Conservation (phyloP, 225 moss, liverwort and hornwort species). For the Pseudoscleropodium purum region DNA sequence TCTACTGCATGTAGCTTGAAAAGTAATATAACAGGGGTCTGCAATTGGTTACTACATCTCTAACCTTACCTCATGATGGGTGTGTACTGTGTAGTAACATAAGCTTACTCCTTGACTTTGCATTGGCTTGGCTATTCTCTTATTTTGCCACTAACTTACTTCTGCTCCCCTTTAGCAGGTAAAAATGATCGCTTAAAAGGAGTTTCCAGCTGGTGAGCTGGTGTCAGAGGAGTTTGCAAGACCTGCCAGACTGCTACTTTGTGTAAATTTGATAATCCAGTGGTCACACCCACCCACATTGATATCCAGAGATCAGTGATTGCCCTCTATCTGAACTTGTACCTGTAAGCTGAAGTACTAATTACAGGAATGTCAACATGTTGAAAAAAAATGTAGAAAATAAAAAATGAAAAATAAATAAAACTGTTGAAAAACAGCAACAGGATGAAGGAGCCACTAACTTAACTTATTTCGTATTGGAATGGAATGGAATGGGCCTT, state of each 20-base stretch:
- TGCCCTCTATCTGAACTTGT: not conserved
- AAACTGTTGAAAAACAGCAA: not conserved
- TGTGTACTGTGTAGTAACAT: too few relatives aligned
- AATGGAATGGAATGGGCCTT: not conserved
- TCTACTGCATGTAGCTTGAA: too few relatives aligned
- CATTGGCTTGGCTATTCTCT: too few relatives aligned
- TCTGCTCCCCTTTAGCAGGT: not conserved
- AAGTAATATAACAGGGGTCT: not conserved
- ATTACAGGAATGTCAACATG: not conserved
- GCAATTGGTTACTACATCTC: not conserved
- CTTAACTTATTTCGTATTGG: not conserved
- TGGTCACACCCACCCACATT: conserved; percentile 18
- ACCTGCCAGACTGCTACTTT: not conserved
- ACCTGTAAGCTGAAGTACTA: not conserved
- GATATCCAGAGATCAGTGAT: not conserved
- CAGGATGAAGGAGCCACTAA: not conserved
- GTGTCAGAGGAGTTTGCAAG: not conserved
- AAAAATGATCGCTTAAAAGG: not conserved
- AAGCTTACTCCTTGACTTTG: not conserved
- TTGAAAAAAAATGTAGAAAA: not conserved
- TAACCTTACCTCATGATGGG: not conserved
- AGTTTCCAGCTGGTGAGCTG: not conserved
- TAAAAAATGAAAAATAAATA: too few relatives aligned
- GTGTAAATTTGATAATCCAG: not conserved
- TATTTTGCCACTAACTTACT: too few relatives aligned